Base-by-base conservation (phyloP, 768 basidiomycete genomes). In the Trametes meyenii region DNA sequence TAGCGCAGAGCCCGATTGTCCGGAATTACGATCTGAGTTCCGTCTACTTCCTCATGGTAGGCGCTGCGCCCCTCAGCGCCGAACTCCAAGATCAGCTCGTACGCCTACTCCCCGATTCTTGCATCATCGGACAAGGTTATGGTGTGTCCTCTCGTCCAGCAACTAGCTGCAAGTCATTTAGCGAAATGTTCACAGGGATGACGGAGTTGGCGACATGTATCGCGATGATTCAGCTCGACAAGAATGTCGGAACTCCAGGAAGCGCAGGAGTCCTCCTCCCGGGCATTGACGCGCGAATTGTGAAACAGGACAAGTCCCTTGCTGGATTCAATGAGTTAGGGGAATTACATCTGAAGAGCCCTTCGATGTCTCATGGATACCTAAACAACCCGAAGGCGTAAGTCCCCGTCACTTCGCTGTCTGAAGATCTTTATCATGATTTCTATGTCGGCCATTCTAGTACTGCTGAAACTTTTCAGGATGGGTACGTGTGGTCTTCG, bases 391-490 rank as follows among this genome's bases (percentile, higher is more conserved):
- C 73, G 17, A 70, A 83, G 71, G 88, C 88, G 88, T 89, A 69
- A 66, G 84, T 77, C 19, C n/a, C 44, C 43, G 13, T 5, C 40
- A 16, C 42, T 23, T 10, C 4, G 24, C 38, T 45, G 8, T 33
- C 29, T 33, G 29, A 33, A 3, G 29, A 3, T 33, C 29, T 33
- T 3, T 33, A 33, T 33, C 29, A 33, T 33, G 29, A 33, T 33
- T 3, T 33, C 3, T 3, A 39, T 44, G 48, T 26, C 14, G 2
- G 0, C n/a, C 19, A 59, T 14, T 5, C 8, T 52, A 89, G 88
- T 36, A 88, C 87, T 8, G 81, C 76, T 58, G 86, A 89, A 62
- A 86, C 85, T 0, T 90, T 88, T 67, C 66, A 83, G 17, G 78
- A 88, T 61, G 88, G 88, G 84, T 86, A 62, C 58, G 75, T 42